Percentiles rank a stretch among this genome's conserved stretches.
phyloP scores from a whole-genome alignment of 495 filamentous ascomycete species.

The Tuber brumale region DNA sequence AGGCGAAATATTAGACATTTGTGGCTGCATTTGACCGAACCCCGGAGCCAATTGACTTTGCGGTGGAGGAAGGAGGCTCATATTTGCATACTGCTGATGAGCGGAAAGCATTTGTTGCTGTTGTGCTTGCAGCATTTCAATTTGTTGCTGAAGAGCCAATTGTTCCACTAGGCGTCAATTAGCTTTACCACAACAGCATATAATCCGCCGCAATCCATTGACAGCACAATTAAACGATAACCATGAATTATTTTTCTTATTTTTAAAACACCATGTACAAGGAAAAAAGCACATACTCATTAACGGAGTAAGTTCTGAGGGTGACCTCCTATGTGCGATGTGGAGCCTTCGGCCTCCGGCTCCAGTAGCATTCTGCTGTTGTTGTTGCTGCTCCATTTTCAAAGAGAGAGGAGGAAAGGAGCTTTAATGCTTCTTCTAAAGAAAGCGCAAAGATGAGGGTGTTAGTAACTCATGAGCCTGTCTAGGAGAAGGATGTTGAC shows the following conservation, averaged over 20 bases:
- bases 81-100: constrained; percentile 94
- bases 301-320: constrained; percentile 92
- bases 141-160: constrained; percentile 96
- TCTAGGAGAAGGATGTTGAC: background rate
- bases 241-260: constrained; percentile 9
- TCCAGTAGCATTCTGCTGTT: constrained; percentile 56
- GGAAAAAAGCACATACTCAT: constrained; percentile 75
- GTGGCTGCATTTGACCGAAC: constrained; percentile 61
- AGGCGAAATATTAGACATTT: constrained; percentile 70
- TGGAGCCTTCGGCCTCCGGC: constrained; percentile 85
- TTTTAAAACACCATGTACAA: constrained; percentile 5
- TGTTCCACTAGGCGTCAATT: constrained; percentile 71
- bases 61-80: constrained; percentile 82
- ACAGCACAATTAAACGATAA: background rate
- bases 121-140: constrained; percentile 94
- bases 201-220: background rate
- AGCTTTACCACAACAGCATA: constrained; percentile 12
- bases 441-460: background rate
- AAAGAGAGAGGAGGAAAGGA: background rate
- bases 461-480: background rate
- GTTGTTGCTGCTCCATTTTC: constrained; percentile 57
- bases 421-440: constrained; percentile 1
- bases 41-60: constrained; percentile 61
- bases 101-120: constrained; percentile 95
- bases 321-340: constrained; percentile 94